Evolutionary conservation across 2,329 filamentous ascomycete species (phyloP).

Genomic region (Pseudogymnoascus destructans): DNA sequence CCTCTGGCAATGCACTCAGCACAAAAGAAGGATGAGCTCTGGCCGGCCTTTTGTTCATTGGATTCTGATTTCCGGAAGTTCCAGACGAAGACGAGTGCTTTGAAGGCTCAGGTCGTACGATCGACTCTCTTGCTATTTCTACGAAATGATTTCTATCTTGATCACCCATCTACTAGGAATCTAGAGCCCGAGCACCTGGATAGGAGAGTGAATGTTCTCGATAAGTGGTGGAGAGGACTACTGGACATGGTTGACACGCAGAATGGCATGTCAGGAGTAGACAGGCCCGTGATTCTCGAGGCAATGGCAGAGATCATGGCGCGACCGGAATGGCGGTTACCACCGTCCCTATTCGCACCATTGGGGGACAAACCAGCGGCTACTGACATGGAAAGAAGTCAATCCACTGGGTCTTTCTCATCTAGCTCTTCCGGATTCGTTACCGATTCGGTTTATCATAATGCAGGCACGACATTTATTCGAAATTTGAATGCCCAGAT

Average conservation of each 20-base stretch:
- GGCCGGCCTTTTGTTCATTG: constrained; percentile 52
- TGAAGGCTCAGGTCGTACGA: constrained; percentile 58
- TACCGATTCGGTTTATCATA: constrained; percentile 57
- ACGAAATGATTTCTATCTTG: constrained; percentile 35
- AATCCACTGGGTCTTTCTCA: constrained; percentile 39
- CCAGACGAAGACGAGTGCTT: constrained; percentile 50
- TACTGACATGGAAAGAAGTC: constrained; percentile 15
- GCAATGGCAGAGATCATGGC: constrained; percentile 58
- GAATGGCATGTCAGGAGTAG: constrained; percentile 56
- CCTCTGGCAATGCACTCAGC: constrained; percentile 31
- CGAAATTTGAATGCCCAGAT: constrained; percentile 59
- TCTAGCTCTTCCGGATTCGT: constrained; percentile 53
- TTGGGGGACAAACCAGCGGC: constrained; percentile 31
- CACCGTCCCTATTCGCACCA: constrained; percentile 43
- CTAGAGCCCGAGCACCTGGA: constrained; percentile 58
- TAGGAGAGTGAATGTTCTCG: constrained; percentile 51
- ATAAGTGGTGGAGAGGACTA: constrained; percentile 63
- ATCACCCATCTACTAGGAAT: constrained; percentile 43
- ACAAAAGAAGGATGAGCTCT: constrained; percentile 52
- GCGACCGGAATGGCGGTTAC: constrained; percentile 53
- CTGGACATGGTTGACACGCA: constrained; percentile 55
- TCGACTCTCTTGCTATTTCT: constrained; percentile 52
- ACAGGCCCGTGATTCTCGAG: constrained; percentile 56
- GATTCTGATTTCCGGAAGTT: constrained; percentile 60
- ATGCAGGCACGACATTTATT: constrained; percentile 56